Evolutionary conservation across 257 asterid species (phyloP).

Genomic region (Agastache rugosa): DNA sequence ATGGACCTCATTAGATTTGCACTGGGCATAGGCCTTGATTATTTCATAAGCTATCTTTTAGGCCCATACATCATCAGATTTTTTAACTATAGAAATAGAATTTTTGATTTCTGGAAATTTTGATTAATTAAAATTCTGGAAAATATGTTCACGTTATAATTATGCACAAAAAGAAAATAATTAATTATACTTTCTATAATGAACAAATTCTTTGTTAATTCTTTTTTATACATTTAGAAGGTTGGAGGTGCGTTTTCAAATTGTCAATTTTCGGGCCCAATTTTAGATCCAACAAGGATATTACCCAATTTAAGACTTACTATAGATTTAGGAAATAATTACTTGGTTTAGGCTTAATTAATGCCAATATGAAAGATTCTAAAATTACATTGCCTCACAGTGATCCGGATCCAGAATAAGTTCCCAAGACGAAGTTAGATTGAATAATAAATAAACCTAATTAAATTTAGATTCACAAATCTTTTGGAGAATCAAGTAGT

Average conservation of each 20-base stretch:
- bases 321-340: slow-evolving; percentile 16
- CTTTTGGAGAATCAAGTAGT: background rate
- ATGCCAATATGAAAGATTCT: background rate
- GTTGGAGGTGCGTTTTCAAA: background rate
- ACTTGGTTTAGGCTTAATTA: background rate
- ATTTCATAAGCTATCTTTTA: too few relatives aligned
- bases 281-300: slow-evolving; percentile 17
- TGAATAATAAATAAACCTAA: background rate
- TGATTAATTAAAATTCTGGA: background rate
- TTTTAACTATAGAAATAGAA: background rate
- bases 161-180: too few relatives aligned
- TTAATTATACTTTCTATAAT: background rate
- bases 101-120: background rate
- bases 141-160: background rate
- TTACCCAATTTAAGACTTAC: background rate
- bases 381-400: background rate
- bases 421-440: background rate
- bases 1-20: background rate
- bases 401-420: background rate
- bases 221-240: background rate
- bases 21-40: too few relatives aligned
- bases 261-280: slow-evolving; percentile 26
- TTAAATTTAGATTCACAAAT: background rate
- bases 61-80: background rate
- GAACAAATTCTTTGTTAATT: background rate